Evolutionary conservation across 2,329 filamentous ascomycete genomes (phyloP), one percentile per base, ranked within the genome.

Genomic region (Bipolaris oryzae): DNA sequence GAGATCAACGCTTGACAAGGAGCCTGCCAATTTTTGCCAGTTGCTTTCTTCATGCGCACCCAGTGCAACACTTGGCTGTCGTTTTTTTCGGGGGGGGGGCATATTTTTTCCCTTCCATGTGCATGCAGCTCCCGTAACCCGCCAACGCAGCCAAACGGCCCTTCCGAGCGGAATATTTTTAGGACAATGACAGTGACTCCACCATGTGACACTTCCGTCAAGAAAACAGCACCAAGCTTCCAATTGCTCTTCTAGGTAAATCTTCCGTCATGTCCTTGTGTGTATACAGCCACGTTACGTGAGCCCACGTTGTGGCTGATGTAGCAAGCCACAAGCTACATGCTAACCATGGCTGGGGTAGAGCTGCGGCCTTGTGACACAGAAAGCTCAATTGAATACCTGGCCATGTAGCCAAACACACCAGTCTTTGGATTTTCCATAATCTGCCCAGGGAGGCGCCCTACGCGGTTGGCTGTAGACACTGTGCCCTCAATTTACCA

Each of bases 401-500:
- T 34, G 33, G 28, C 41, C 21, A 28, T 18, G 44, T 41, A 44
- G 47, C 31, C 18, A 10, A 15, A 28, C 18, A 16, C 50, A 45
- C 2, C 11, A n/a, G 11, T 21, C 35, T 35, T 39, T 52, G 34
- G 25, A 16, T 38, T 7, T 15, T 38, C 10, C 9, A 43, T 59
- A 45, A 52, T 38, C 44, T 41, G 21, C 21, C n/a, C 38, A 20
- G 35, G 31, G 21, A 13, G 25, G 35, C 16, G 10, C 43, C 20
- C 18, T 28, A 16, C 5, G 16, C 16, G 31, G 43, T 45, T 34
- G 25, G 42, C 28, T 13, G 25, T 7, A 16, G 25, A 44, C 11
- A n/a, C 16, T 11, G 20, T 35, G 21, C 18, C 49, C 31, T 50
- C 38, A 55, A 50, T 41, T 57, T 50, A 50, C 56, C 28, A 53